Evolutionary conservation across 345 rosid genomes (phyloP).

Genomic region (Adansonia digitata): DNA sequence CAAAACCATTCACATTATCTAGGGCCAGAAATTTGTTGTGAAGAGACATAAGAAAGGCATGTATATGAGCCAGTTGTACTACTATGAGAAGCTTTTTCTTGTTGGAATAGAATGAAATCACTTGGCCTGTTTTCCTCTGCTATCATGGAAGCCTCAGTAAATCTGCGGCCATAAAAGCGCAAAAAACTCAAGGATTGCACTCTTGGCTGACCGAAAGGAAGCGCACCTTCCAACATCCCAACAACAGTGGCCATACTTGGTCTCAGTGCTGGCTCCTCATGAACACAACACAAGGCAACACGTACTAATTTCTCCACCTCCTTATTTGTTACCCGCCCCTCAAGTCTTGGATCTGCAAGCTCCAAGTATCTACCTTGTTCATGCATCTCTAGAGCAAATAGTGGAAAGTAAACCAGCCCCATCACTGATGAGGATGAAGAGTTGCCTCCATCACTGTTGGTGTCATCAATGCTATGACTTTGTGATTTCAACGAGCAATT

Average conservation of each 20-base stretch:
- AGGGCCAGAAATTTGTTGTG: constrained; percentile 87
- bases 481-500: constrained; percentile 45
- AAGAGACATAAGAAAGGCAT: constrained; percentile 51
- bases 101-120: constrained; percentile 25
- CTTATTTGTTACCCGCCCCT: constrained; percentile 53
- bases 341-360: constrained; percentile 73
- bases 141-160: constrained; percentile 67
- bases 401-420: constrained; percentile 61
- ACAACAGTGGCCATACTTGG: constrained; percentile 66
- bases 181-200: constrained; percentile 72
- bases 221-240: constrained; percentile 67
- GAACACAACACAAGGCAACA: constrained; percentile 69
- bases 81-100: constrained; percentile 32
- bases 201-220: constrained; percentile 57
- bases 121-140: constrained; percentile 34
- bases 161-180: constrained; percentile 73
- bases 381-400: constrained; percentile 81
- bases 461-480: constrained; percentile 40
- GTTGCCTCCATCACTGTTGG: constrained; percentile 26
- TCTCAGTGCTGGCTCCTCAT: constrained; percentile 54
- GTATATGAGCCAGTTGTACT: constrained; percentile 29
- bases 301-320: constrained; percentile 53
- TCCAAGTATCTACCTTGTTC: constrained; percentile 66
- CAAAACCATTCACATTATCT: constrained; percentile 32
- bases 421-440: constrained; percentile 33